Percentiles rank a stretch among this genome's conserved stretches.
phyloP scores from a whole-genome alignment of 2,329 filamentous ascomycete genomes.

The Colletotrichum tamarilloi region DNA sequence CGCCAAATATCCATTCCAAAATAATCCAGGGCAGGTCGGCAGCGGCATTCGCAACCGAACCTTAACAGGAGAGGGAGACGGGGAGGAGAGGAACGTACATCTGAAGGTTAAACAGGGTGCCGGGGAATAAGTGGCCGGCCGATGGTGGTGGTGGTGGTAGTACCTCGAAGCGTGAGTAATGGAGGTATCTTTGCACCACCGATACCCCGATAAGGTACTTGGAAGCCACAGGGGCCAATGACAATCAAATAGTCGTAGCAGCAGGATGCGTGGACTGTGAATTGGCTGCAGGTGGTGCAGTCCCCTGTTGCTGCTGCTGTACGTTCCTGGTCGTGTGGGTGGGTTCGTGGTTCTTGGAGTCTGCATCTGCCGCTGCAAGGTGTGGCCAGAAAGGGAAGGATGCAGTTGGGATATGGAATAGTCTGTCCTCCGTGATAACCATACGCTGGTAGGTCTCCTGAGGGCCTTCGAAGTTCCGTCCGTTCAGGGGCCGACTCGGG shows the following conservation, averaged over 20 bases:
- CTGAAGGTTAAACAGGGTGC: constrained; percentile 16
- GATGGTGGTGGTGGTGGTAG: background rate
- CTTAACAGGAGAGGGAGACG: background rate
- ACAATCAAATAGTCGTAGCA: background rate
- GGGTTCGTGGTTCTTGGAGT: constrained; percentile 6
- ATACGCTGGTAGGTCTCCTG: background rate
- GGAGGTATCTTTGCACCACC: background rate
- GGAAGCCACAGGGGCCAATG: background rate
- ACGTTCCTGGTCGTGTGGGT: background rate
- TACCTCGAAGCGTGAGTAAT: background rate
- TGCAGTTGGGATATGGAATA: constrained; percentile 8
- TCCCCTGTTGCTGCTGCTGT: background rate
- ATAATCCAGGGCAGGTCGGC: background rate
- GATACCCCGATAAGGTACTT: background rate
- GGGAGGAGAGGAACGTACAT: constrained; percentile 6
- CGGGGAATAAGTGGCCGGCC: constrained; percentile 3
- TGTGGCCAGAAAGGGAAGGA: constrained; percentile 10
- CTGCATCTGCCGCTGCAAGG: constrained; percentile 32
- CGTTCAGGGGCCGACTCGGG: background rate
- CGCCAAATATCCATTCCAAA: background rate
- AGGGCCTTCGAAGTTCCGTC: background rate
- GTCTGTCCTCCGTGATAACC: too few relatives aligned
- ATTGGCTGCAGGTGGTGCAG: constrained; percentile 5
- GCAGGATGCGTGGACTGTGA: background rate
- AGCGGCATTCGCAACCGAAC: background rate